Evolutionary conservation across 1,284 basidiomycete genomes (phyloP), one percentile per base, ranked within the genome.

Genomic region (Ceratobasidium sp.): DNA sequence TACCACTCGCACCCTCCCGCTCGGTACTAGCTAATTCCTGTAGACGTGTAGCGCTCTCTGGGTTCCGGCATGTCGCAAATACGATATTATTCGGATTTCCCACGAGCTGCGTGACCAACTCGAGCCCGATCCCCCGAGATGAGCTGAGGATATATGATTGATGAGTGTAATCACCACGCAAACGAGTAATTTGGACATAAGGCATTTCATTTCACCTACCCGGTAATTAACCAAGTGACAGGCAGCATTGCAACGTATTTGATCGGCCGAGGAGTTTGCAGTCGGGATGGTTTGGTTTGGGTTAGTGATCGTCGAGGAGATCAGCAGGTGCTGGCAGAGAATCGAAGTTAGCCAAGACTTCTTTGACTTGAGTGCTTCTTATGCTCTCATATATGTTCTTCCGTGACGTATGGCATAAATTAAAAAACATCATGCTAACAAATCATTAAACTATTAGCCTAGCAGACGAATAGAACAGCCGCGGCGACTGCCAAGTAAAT

Each of bases 111-210:
- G 79, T 79, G 7, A 81, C 80, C 29, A 83, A 78, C 77, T 85
- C 84, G n/a, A 85, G 79, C 5, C 84, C 84, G 51, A 86, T 84
- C 3, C 84, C 85, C 24, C 84, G 82, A 31, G 82, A 84, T 14
- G 75, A 74, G 15, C 76, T 77, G 56, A 17, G 45, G 51, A 24
- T 17, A 44, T 11, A 9, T 67, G 36, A 41, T 41, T 62, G 22
- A 62, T 45, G 22, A 9, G n/a, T 45, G 22, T n/a, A 62, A 27
- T 11, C 59, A 47, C 36, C n/a, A n/a, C n/a, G n/a, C n/a, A n/a
- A n/a, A n/a, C n/a, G n/a, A 41, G 36, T 4, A 5, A 11, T 41
- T 41, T 41, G 36, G 36, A 62, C 31, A 41, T 45, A 27, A 15
- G 22, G 27, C 8, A 19, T 36, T 22, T 47, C 44, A 29, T 33